Base-by-base conservation (phyloP, 176 grass and related monocot species). In the Carex littledalei region DNA sequence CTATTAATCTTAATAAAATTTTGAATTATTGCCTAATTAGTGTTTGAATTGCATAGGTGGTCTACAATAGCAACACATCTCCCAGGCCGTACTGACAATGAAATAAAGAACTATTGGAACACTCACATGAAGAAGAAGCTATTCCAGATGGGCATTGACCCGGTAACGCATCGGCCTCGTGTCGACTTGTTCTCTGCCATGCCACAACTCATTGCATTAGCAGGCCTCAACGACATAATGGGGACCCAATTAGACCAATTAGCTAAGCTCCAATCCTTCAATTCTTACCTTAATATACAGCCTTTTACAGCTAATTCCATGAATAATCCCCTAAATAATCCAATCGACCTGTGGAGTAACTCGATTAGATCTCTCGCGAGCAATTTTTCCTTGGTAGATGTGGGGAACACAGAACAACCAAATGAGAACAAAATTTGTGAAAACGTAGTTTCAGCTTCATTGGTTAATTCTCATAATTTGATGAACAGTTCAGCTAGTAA, bases 71-170 rank as follows among this genome's bases (percentile, higher is more conserved):
- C 88, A 64, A 83, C 84, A 14, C 65, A 89, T 24, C 84, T 89
- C 29, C 88, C 88, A 11, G 88, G 88, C 22, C 83, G 88, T 8
- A 89, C 88, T 1, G 88, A 89, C 55, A 89, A 89, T 29, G 84
- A 89, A 67, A 86, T 89, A 82, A 89, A 89, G 66, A 89, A 89
- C 84, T 89, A 86, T 54, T 89, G 88, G 88, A 89, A 89, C 84
- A 83, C 79, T 60, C 78, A 86, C 54, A 17, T 89, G 56, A 89
- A 75, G 84, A 89, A 89, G 78, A 86, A 89, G 59, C 60, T 86
- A 17, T 61, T 89, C 67, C 78, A 57, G 21, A 83, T 77, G 65
- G 88, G 88, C 35, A 83, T 83, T 45, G 88, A 89, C 26, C 88
- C 84, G 0, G 43, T 61, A 41, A 89, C 79, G 5, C 88, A 89